Conservation (phyloP, 2,329 filamentous ascomycete genomes). For the Corinectria fuckeliana region DNA sequence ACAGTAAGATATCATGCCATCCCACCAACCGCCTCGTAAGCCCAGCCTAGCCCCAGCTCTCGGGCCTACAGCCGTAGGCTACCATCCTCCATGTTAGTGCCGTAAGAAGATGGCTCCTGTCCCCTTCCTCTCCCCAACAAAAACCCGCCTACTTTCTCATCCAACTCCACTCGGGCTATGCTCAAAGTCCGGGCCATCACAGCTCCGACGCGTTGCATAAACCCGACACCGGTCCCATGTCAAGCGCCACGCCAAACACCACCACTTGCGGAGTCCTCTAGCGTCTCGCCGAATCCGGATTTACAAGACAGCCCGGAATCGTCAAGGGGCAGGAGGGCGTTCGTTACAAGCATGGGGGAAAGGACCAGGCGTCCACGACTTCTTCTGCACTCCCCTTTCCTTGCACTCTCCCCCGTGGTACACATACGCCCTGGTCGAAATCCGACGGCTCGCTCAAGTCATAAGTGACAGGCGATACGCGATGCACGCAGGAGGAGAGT, state of each 20-base stretch:
- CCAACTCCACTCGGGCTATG: background rate
- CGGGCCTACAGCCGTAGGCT: background rate
- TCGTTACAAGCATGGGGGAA: background rate
- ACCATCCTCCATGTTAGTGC: background rate
- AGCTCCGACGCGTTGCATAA: background rate
- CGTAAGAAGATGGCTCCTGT: background rate
- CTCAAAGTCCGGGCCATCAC: background rate
- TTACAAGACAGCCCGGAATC: background rate
- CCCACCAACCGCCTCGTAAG: background rate
- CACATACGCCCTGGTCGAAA: background rate
- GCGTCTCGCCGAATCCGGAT: background rate
- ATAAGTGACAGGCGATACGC: background rate
- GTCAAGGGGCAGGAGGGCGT: background rate
- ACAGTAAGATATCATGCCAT: no score
- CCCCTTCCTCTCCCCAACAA: background rate
- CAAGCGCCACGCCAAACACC: background rate
- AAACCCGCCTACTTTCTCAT: background rate
- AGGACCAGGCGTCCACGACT: background rate
- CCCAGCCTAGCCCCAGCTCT: background rate
- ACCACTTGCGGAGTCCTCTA: background rate
- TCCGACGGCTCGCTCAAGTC: background rate
- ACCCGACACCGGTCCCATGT: background rate
- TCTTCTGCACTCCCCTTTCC: background rate
- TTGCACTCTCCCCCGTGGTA: background rate
- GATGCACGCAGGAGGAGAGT: background rate